Evolutionary conservation across 2,329 filamentous ascomycete species (phyloP).

Genomic region (Phialophora verrucosa): DNA sequence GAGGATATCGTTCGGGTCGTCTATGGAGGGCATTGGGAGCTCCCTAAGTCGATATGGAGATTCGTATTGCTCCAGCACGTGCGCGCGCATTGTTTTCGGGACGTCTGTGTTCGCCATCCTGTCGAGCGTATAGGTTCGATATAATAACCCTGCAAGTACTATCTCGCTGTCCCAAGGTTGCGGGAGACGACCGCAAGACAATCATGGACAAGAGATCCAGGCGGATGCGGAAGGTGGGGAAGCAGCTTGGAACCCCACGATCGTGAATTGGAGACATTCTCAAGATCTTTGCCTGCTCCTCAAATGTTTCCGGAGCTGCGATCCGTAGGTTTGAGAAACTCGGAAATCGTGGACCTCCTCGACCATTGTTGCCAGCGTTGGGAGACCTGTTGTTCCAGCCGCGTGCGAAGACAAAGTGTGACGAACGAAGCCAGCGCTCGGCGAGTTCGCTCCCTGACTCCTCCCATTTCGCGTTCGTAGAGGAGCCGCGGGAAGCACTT

Average conservation of each 20-base stretch:
- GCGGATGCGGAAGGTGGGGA: not conserved
- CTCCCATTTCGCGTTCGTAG: too few relatives aligned
- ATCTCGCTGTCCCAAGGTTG: not conserved
- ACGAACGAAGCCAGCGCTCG: too few relatives aligned
- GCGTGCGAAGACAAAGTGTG: too few relatives aligned
- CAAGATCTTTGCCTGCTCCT: not conserved
- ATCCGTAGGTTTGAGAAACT: too few relatives aligned
- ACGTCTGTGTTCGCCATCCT: constrained; percentile 13
- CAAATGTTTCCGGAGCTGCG: too few relatives aligned
- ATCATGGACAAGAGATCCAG: not conserved
- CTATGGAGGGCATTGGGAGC: constrained; percentile 46
- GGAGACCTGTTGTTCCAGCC: too few relatives aligned
- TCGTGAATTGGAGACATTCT: not conserved
- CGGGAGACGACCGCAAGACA: not conserved
- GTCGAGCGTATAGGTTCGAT: not conserved
- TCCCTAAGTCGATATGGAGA: constrained; percentile 34
- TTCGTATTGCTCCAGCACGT: constrained; percentile 31
- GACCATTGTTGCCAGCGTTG: too few relatives aligned
- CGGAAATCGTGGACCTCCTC: too few relatives aligned
- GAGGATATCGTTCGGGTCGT: constrained; percentile 51
- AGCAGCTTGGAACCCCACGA: not conserved
- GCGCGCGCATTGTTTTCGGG: constrained; percentile 33
- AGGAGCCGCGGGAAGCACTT: too few relatives aligned
- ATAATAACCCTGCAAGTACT: not conserved
- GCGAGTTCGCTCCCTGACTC: too few relatives aligned